Evolutionary conservation across 2,329 filamentous ascomycete genomes (phyloP).

Genomic region (Bipolaris oryzae): DNA sequence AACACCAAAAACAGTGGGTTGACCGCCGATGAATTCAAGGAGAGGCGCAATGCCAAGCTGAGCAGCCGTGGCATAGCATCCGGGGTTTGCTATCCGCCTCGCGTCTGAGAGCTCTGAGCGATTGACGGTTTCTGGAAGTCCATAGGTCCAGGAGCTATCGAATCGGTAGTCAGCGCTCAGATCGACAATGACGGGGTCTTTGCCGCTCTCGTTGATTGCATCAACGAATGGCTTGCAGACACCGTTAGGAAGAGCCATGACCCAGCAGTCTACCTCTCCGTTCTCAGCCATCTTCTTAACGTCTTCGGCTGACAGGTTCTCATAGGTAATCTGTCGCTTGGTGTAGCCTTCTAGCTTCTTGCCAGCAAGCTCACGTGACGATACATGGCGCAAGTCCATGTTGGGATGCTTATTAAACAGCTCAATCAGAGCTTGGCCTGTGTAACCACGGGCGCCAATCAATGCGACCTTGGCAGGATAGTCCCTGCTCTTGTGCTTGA

Average conservation of each 20-base stretch:
- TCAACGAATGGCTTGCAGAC: constrained; percentile 95
- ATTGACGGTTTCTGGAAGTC: constrained; percentile 82
- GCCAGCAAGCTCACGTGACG: constrained; percentile 87
- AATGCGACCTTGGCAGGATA: constrained; percentile 80
- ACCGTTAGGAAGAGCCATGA: constrained; percentile 95
- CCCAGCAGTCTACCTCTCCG: constrained; percentile 91
- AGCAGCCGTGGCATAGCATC: constrained; percentile 92
- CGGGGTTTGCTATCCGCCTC: constrained; percentile 86
- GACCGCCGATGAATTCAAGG: constrained; percentile 75
- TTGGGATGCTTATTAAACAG: constrained; percentile 86
- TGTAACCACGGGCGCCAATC: constrained; percentile 92
- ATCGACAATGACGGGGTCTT: constrained; percentile 81
- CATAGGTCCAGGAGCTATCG: constrained; percentile 83
- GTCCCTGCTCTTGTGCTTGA: constrained; percentile 84
- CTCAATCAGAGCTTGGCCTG: constrained; percentile 86
- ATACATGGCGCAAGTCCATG: constrained; percentile 90
- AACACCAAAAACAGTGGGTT: constrained; percentile 86
- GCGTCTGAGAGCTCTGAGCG: constrained; percentile 77
- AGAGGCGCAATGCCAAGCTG: constrained; percentile 88
- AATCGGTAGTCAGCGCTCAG: constrained; percentile 97
- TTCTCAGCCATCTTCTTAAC: constrained; percentile 82
- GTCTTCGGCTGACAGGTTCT: constrained; percentile 86
- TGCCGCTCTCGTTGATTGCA: constrained; percentile 74
- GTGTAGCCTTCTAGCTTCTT: constrained; percentile 87
- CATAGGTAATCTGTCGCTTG: constrained; percentile 90